Evolutionary conservation across 1,284 basidiomycete species (phyloP).

Genomic region (Marasmius oreades): DNA sequence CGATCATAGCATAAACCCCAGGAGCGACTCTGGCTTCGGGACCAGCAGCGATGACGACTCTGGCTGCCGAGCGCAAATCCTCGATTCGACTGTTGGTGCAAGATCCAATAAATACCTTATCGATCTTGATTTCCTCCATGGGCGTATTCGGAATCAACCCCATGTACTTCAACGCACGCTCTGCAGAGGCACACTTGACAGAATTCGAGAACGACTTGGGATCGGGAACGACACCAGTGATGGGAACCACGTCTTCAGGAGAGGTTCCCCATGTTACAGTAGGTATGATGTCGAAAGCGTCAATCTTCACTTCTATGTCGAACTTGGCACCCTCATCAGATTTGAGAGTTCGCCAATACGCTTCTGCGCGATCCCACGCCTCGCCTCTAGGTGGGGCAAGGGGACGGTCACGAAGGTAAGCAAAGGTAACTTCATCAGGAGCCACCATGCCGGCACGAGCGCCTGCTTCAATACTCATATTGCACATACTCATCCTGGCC

Average conservation of each 20-base stretch:
- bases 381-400: slow-evolving; percentile 79
- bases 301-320: slow-evolving; percentile 84
- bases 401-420: slow-evolving; percentile 84
- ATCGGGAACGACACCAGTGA: slow-evolving; percentile 84
- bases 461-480: slow-evolving; percentile 97
- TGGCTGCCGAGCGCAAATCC: slow-evolving; percentile 88
- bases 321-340: slow-evolving; percentile 89
- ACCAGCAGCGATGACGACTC: slow-evolving; percentile 76
- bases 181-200: slow-evolving; percentile 69
- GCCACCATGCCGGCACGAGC: slow-evolving; percentile 96
- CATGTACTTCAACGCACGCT: slow-evolving; percentile 90
- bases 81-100: slow-evolving; percentile 98
- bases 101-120: slow-evolving; percentile 96
- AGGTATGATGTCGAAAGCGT: slow-evolving; percentile 87
- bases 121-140: slow-evolving; percentile 83
- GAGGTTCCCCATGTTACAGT: slow-evolving; percentile 98
- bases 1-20: slow-evolving; percentile 88
- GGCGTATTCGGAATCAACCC: slow-evolving; percentile 79
- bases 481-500: slow-evolving; percentile 95
- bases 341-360: slow-evolving; percentile 86
- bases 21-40: slow-evolving; percentile 77
- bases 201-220: slow-evolving; percentile 68
- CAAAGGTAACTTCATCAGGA: slow-evolving; percentile 89
- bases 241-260: slow-evolving; percentile 89
- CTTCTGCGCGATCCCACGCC: slow-evolving; percentile 85